phyloP scores from a whole-genome alignment of 768 basidiomycete species.

The Xerocomus spinulosus region DNA sequence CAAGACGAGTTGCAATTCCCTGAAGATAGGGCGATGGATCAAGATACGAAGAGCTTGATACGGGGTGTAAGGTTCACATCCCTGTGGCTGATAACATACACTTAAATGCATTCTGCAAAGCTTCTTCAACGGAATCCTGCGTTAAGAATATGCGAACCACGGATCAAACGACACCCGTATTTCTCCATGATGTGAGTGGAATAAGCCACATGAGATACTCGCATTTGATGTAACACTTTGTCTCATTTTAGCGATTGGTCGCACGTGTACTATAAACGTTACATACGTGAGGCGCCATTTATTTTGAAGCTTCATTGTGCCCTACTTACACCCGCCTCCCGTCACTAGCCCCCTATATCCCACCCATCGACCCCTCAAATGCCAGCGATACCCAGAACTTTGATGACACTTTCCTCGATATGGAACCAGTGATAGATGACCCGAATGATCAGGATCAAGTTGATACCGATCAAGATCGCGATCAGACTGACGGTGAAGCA shows the following conservation, averaged over 20 bases:
- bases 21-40: slow-evolving; percentile 87
- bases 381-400: slow-evolving; percentile 97
- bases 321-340: slow-evolving; percentile 13
- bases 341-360: slow-evolving; percentile 79
- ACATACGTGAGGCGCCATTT: slow-evolving; percentile 64
- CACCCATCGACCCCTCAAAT: slow-evolving; percentile 84
- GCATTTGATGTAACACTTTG: slow-evolving; percentile 13
- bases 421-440: slow-evolving; percentile 88
- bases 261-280: slow-evolving; percentile 90
- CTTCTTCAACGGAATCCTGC: slow-evolving; percentile 90
- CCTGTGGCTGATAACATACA: background rate
- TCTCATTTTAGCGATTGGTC: slow-evolving; percentile 71
- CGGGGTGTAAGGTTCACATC: slow-evolving; percentile 65
- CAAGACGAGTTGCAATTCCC: slow-evolving; percentile 89
- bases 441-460: slow-evolving; percentile 55
- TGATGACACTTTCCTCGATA: slow-evolving; percentile 93
- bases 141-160: slow-evolving; percentile 85
- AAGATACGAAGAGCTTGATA: slow-evolving; percentile 92
- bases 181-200: slow-evolving; percentile 83
- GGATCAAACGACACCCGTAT: slow-evolving; percentile 92
- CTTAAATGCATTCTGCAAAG: slow-evolving; percentile 37
- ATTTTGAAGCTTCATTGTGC: slow-evolving; percentile 5
- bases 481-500: slow-evolving; percentile 63
- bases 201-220: slow-evolving; percentile 1
- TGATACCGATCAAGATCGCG: slow-evolving; percentile 67